Evolutionary conservation across 208 protist genomes (phyloP), one percentile per base, ranked within the genome.

Genomic region (Crithidia bombi): DNA sequence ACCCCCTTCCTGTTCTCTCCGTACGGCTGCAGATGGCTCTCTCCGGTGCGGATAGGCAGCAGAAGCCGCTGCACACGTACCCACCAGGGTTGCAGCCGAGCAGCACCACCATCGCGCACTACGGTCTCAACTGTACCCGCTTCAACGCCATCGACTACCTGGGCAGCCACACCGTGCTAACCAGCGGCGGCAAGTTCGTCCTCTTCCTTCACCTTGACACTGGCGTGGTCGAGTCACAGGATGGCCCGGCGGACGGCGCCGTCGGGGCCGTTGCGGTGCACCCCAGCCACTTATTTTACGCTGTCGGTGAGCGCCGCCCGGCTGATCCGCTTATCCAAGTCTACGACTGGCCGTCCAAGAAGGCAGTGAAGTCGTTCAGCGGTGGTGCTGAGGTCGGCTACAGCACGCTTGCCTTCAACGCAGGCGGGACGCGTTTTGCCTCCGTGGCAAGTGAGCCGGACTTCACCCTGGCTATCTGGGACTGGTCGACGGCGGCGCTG

Each of bases 391-490:
- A 90, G 41, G 72, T 75, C 17, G 95, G 90, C 10, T 99, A 95
- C 80, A 87, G 81, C 32, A 85, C 91, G 0, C 76, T 96, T 26
- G 49, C 74, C 39, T 99, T 99, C 77, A 94, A 91, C 70, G 15
- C 25, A 0, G 67, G 84, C 19, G 98, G 98, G 3, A 82, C 36
- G 15, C 89, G 89, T 65, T 88, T 99, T 54, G 98, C 97, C 5
- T 98, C 96, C 9, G 97, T 99, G 7, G 97, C 92, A 32, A 85
- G 82, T 23, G 81, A 63, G 23, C 98, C 98, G 3, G 98, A 99
- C 82, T 99, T 92, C 82, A 97, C 92, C 15, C 84, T 99, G 3
- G 94, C 95, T 0, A 86, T 99, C 25, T 99, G 98, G 98, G 84
- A 98, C 74, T 99, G 97, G 98, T 43, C 87, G 36, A 68, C 70